Evolutionary conservation across 2,329 filamentous ascomycete species (phyloP), one percentile per base, ranked within the genome.

Genomic region (Hirsutella thompsonii): DNA sequence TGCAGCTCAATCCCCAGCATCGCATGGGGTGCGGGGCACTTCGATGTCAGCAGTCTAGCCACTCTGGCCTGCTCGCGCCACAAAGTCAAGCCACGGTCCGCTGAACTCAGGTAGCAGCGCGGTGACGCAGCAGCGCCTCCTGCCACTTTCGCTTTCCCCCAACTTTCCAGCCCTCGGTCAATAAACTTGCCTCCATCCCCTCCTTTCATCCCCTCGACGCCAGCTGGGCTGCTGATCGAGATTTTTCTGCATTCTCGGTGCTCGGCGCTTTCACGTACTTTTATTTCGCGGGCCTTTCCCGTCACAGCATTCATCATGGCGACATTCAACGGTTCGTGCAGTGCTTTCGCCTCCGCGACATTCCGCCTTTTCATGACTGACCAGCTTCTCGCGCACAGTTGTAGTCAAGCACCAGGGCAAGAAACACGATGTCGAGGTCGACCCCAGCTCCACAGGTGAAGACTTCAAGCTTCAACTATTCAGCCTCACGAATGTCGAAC

Each of bases 401-500:
- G 72, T 88, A 58, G 82, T 98, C 51, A 96, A 94, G 66, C 90
- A 98, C 61, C 81, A 88, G 59, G 90, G 90, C 67, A 95, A 92
- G 63, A 90, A 89, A 60, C 83, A 96, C 68, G 81, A 96, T 57
- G 76, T 98, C 60, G 90, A 96, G 46, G 77, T 98, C 55, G 90
- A 96, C 59, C 74, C 84, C 35, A 71, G 76, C 20, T 81, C 85
- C 36, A 87, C 79, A 46, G 92, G 92, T 63, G 88, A 95, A 63
- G 85, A 84, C 43, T 87, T 98, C 70, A 98, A 96, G 62, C 86
- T 84, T 56, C 92, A 96, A 62, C 76, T 98, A 44, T 98, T 83
- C 68, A 95, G 89, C 47, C 70, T 98, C 42, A 98, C 92, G 37
- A 88, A 86, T 46, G 92, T 98, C 56, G 92, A 96, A 59, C 92